Evolutionary conservation across 2,329 filamentous ascomycete species (phyloP), one percentile per base, ranked within the genome.

Genomic region (Exophiala mesophila): DNA sequence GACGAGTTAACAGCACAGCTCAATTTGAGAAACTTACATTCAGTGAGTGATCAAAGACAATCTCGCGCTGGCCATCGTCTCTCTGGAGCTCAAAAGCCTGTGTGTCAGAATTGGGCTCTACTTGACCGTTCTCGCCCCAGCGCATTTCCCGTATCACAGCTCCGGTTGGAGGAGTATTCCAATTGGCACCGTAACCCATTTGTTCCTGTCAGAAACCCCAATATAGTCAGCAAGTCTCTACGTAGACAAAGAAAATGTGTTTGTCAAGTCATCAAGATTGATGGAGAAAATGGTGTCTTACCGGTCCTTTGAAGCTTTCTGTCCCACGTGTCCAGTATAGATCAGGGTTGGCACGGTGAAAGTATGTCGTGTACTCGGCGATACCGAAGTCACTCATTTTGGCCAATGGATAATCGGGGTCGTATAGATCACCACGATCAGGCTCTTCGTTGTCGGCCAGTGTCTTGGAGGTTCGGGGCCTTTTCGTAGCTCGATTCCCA

Each of bases 131-230:
- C 24, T 28, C 24, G 8, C 8, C 24, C 24, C 8, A 8, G 8
- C 8, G 8, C 3, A 20, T 39, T 20, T 43, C 36, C 7, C 16
- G 29, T 26, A 41, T 19, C 30, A 18, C n/a, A 16, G 39, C 43
- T 10, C 44, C 47, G 16, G 40, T 42, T 5, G 48, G 41, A 3
- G 44, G 41, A 18, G 39, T 45, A 7, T 19, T 30, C 48, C 48
- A 50, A 5, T 45, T 12, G 4, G 31, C 41, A 18, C 48, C 44
- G 16, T 40, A 45, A 18, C 19, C 23, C 9, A 7, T 5, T 50
- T 50, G 41, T 43, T 50, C 48, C 48, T 50, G 30, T 13, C 17
- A 30, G 8, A 17, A 15, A 19, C 8, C 8, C n/a, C n/a, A n/a
- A n/a, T n/a, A 20, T 13, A 20, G 44, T 43, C 17, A 47, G 40